Percentiles rank a stretch among this genome's conserved stretches.
These are phyloP conservation scores for Botrytis fabae DNA, from an alignment of 2,329 filamentous ascomycete species.

Conservation along the genomic window DNA sequence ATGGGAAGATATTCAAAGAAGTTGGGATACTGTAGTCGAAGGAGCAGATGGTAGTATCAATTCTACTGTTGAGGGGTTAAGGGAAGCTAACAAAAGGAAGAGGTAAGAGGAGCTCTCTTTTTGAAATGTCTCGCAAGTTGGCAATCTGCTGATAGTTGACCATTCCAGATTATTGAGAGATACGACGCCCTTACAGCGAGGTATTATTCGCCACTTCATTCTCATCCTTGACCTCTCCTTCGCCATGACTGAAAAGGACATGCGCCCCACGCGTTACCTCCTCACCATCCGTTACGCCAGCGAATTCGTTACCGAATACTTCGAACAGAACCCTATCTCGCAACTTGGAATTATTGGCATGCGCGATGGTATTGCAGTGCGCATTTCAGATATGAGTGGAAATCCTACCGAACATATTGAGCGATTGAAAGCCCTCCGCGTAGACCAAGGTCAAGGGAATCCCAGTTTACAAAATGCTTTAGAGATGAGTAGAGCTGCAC, in stretches of 20 bases:
- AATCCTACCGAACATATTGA: slow-evolving; percentile 88
- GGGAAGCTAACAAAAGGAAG: slow-evolving; percentile 81
- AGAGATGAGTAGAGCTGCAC: slow-evolving; percentile 86
- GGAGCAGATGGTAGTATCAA: slow-evolving; percentile 77
- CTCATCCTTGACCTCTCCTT: slow-evolving; percentile 89
- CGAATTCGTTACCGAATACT: slow-evolving; percentile 90
- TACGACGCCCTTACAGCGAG: slow-evolving; percentile 91
- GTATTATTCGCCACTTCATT: slow-evolving; percentile 95
- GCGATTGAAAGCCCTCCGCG: slow-evolving; percentile 66
- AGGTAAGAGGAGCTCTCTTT: slow-evolving; percentile 47
- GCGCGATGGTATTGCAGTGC: slow-evolving; percentile 84
- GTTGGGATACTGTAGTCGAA: slow-evolving; percentile 75
- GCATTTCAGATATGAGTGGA: slow-evolving; percentile 85
- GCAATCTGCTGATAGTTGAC: slow-evolving; percentile 6
- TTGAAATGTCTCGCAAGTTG: background rate
- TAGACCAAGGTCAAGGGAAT: slow-evolving; percentile 69
- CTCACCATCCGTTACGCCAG: slow-evolving; percentile 79
- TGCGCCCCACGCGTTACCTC: slow-evolving; percentile 83
- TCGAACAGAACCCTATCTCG: slow-evolving; percentile 97
- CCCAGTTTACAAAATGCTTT: slow-evolving; percentile 90
- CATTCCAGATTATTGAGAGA: slow-evolving; percentile 74
- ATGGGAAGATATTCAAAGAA: slow-evolving; percentile 67
- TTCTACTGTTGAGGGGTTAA: slow-evolving; percentile 66
- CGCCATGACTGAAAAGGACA: slow-evolving; percentile 93
- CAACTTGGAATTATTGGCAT: slow-evolving; percentile 92